Percentiles rank a stretch among this genome's conserved stretches.
These are phyloP conservation scores for Euphorbia celastroides DNA, from an alignment of 441 rosid genomes.

Conservation along the genomic window DNA sequence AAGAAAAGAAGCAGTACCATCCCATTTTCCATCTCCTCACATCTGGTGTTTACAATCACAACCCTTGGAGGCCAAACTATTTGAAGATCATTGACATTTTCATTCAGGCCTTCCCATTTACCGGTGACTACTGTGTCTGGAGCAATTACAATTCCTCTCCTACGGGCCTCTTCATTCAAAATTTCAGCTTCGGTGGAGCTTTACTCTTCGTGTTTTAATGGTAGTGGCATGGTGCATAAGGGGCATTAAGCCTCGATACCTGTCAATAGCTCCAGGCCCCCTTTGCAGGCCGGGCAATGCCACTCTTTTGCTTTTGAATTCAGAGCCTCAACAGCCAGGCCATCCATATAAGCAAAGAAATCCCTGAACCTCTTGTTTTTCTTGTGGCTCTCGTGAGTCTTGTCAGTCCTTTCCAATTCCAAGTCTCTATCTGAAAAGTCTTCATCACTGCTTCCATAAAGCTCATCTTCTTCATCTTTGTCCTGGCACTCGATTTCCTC, in stretches of 20 bases:
- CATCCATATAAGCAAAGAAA: constrained; percentile 13
- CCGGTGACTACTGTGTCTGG: constrained; percentile 6
- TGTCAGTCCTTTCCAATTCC: constrained; percentile 2
- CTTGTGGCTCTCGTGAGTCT: constrained; percentile 1
- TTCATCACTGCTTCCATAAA: constrained; percentile 13
- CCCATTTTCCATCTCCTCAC: constrained; percentile 17
- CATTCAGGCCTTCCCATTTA: constrained; percentile 21
- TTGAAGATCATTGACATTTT: constrained; percentile 9
- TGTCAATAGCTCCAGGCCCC: constrained; percentile 20
- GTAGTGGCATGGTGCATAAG: constrained; percentile 17
- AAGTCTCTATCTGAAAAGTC: constrained; percentile 6
- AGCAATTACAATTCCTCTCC: constrained; percentile 4
- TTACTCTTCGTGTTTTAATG: no score
- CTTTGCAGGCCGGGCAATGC: constrained; percentile 25
- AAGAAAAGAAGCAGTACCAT: constrained; percentile 9
- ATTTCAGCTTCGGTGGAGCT: constrained; percentile 13
- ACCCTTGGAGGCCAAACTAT: constrained; percentile 24
- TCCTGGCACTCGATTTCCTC: no score
- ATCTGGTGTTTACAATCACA: constrained; percentile 18
- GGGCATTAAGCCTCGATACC: constrained; percentile 19
- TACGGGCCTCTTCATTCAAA: constrained; percentile 12
- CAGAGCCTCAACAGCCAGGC: constrained; percentile 7
- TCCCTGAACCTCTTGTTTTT: constrained; percentile 9
- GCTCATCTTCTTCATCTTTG: no score
- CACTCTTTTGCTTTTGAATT: constrained; percentile 1